These are phyloP conservation scores for Zygoascus tannicola DNA, from an alignment of 805 yeast genomes.

Conservation along the genomic window DNA sequence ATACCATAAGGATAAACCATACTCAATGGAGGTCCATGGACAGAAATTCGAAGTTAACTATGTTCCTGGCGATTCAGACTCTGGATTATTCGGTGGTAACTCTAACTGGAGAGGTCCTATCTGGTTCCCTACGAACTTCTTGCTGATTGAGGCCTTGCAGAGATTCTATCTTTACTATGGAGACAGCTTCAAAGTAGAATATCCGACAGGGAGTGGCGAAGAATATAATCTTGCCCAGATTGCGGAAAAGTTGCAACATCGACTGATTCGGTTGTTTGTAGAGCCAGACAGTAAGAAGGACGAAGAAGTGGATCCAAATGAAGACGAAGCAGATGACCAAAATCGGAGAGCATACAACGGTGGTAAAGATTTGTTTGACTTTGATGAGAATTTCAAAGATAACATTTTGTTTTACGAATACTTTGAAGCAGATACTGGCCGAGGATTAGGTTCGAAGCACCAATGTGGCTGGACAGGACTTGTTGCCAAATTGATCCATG, in stretches of 20 bases:
- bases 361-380: constrained; percentile 33
- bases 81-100: constrained; percentile 93
- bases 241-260: constrained; percentile 82
- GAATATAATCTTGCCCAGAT: constrained; percentile 73
- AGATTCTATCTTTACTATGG: constrained; percentile 86
- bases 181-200: constrained; percentile 71
- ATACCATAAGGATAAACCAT: constrained; percentile 76
- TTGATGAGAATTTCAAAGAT: constrained; percentile 66
- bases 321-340: constrained; percentile 30
- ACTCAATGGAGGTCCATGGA: constrained; percentile 74
- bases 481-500: constrained; percentile 82
- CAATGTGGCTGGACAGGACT: constrained; percentile 96
- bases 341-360: constrained; percentile 65
- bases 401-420: constrained; percentile 75
- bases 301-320: constrained; percentile 10
- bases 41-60: constrained; percentile 59
- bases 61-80: constrained; percentile 81
- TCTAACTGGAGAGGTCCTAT: constrained; percentile 97
- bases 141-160: constrained; percentile 78
- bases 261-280: constrained; percentile 71
- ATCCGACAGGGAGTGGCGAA: constrained; percentile 78
- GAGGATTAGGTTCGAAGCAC: constrained; percentile 89
- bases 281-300: constrained; percentile 37
- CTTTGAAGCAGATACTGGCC: constrained; percentile 89
- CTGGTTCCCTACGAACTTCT: constrained; percentile 89